phyloP scores from a whole-genome alignment of 305 asterid genomes.

The Fraxinus angustifolia region DNA sequence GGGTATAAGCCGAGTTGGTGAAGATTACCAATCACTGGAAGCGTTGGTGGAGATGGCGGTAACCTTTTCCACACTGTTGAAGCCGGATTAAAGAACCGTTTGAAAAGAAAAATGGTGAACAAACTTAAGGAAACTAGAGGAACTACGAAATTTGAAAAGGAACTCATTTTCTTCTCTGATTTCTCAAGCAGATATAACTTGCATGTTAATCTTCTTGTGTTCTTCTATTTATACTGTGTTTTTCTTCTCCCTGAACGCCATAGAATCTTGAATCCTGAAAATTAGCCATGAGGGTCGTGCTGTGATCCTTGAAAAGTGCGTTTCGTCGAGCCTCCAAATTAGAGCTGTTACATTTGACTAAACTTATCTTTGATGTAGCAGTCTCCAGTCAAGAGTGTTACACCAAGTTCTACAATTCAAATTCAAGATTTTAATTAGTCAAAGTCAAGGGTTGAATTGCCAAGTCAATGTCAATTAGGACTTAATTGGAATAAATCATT shows the following conservation, averaged over 20 bases:
- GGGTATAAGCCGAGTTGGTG: background rate
- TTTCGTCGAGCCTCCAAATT: background rate
- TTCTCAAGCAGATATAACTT: background rate
- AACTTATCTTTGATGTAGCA: too few species aligned
- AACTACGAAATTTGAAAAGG: background rate
- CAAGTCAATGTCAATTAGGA: too few species aligned
- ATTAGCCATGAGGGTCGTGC: too few species aligned
- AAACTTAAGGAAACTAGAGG: background rate
- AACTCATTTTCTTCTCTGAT: background rate
- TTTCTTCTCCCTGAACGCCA: background rate
- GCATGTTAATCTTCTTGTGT: background rate
- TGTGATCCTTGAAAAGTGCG: background rate
- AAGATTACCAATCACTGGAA: background rate
- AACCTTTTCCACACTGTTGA: background rate
- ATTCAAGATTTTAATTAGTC: too few species aligned
- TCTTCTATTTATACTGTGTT: background rate
- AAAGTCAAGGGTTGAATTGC: too few species aligned
- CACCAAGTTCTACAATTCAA: too few species aligned
- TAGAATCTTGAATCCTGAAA: too few species aligned
- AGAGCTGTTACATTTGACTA: background rate
- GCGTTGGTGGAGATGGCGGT: background rate
- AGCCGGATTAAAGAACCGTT: background rate
- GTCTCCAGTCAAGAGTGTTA: too few species aligned
- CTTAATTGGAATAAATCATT: too few species aligned
- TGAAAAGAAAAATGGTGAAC: background rate